A percentile compares a stretch with the other conserved stretches of the same genome.
phyloP scores from a whole-genome alignment of 1,284 basidiomycete genomes.

The Termitomyces sp. region DNA sequence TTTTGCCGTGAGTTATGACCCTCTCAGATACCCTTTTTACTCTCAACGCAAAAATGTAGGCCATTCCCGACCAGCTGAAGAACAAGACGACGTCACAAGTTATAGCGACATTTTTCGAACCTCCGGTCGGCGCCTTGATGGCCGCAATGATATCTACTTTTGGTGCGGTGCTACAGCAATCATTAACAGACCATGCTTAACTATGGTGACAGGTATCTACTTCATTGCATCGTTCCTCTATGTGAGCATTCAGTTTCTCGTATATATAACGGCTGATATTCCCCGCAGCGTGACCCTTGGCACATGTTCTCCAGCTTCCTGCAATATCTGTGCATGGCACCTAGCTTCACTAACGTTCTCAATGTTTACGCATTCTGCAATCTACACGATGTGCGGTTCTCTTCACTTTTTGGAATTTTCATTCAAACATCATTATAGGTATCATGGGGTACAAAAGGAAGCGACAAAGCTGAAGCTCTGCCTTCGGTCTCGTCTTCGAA shows the following conservation, averaged over 20 bases:
- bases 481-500: slow-evolving; percentile 87
- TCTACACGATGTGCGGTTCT: slow-evolving; percentile 70
- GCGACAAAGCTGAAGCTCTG: slow-evolving; percentile 92
- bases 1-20: slow-evolving; percentile 52
- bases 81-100: slow-evolving; percentile 41
- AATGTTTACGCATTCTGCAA: slow-evolving; percentile 98
- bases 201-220: slow-evolving; percentile 57
- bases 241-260: slow-evolving; percentile 41
- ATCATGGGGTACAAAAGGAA: slow-evolving; percentile 94
- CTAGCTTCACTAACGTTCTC: slow-evolving; percentile 90
- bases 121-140: slow-evolving; percentile 78
- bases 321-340: slow-evolving; percentile 87
- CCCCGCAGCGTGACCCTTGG: slow-evolving; percentile 84
- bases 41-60: slow-evolving; percentile 30
- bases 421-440: slow-evolving; percentile 38
- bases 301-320: slow-evolving; percentile 97
- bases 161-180: slow-evolving; percentile 38
- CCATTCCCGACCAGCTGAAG: slow-evolving; percentile 49
- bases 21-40: neutral
- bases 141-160: slow-evolving; percentile 88
- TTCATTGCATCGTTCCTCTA: slow-evolving; percentile 86
- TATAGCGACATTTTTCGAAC: slow-evolving; percentile 57
- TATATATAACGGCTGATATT: slow-evolving; percentile 3
- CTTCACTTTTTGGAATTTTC: neutral
- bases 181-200: neutral